Evolutionary conservation across 2,329 filamentous ascomycete species (phyloP).

Genomic region (Cladosporium sp.): DNA sequence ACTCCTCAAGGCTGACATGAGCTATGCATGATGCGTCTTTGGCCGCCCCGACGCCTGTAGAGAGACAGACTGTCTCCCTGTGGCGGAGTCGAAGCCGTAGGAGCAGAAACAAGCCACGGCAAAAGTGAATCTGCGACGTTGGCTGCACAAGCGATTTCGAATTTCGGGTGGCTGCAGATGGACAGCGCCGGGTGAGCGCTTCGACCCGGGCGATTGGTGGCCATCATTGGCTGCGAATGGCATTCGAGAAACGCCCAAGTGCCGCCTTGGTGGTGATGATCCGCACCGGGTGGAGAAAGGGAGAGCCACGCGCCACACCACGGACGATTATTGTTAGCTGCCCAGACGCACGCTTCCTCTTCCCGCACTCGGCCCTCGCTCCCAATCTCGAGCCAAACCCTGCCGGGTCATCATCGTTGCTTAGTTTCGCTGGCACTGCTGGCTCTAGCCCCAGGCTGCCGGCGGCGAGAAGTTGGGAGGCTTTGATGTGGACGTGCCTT

Average conservation of each 20-base stretch:
- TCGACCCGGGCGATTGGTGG: neutral
- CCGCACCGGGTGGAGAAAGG: constrained; percentile 6
- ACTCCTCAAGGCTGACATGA: neutral
- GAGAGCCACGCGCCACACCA: constrained; percentile 8
- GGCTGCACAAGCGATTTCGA: constrained; percentile 12
- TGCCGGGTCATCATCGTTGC: constrained; percentile 9
- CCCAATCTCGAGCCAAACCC: constrained; percentile 5
- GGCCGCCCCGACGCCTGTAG: too few species aligned
- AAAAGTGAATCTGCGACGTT: constrained; percentile 9
- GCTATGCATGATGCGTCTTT: too few species aligned
- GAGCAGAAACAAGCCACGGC: neutral
- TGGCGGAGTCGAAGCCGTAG: neutral
- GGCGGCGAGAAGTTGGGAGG: constrained; percentile 12
- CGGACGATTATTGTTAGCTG: constrained; percentile 11
- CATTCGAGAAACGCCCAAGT: constrained; percentile 6
- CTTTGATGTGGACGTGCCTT: constrained; percentile 9
- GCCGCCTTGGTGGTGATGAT: neutral
- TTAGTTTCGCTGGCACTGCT: constrained; percentile 13
- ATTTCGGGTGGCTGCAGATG: constrained; percentile 7
- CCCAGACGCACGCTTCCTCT: constrained; percentile 12
- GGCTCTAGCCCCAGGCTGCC: constrained; percentile 12
- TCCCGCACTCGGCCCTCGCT: constrained; percentile 13
- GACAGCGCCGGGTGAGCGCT: neutral
- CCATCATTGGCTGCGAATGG: neutral
- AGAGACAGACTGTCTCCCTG: neutral